Conservation (phyloP, 768 basidiomycete species). For the Lentinula boryana region DNA sequence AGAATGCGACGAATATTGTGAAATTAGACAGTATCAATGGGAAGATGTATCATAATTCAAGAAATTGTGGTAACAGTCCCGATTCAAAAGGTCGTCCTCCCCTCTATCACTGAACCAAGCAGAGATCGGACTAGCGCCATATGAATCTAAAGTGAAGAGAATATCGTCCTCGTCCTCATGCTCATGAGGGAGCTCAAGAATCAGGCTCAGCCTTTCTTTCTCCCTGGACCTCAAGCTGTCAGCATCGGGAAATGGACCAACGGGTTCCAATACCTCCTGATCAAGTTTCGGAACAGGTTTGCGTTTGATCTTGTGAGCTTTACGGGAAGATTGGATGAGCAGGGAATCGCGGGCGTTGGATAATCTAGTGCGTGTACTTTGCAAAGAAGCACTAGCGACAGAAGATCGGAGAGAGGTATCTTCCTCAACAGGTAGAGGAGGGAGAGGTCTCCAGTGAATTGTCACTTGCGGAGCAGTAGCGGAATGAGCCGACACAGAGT, state of each 20-base stretch:
- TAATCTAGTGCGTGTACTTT: background rate
- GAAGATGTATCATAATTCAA: background rate
- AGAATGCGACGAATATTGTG: no score
- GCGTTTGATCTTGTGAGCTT: background rate
- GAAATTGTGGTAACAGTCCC: background rate
- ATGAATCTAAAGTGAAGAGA: background rate
- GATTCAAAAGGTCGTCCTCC: background rate
- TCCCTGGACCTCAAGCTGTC: background rate
- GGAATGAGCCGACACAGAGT: background rate
- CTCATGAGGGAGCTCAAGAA: conserved; percentile 3
- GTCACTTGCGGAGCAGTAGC: background rate
- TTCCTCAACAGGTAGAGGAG: background rate
- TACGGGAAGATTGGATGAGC: background rate
- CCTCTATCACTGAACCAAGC: background rate
- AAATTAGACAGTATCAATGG: background rate
- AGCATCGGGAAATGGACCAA: background rate
- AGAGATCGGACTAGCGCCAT: background rate
- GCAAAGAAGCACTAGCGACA: background rate
- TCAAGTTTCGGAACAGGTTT: conserved; percentile 4
- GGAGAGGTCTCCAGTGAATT: conserved; percentile 1
- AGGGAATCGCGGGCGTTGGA: conserved; percentile 4
- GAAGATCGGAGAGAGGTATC: background rate
- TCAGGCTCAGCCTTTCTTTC: conserved; percentile 7
- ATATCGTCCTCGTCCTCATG: background rate
- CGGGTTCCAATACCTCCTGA: background rate